Evolutionary conservation across 1,284 basidiomycete species (phyloP), one percentile per base, ranked within the genome.

Genomic region (Agaricales sp.): DNA sequence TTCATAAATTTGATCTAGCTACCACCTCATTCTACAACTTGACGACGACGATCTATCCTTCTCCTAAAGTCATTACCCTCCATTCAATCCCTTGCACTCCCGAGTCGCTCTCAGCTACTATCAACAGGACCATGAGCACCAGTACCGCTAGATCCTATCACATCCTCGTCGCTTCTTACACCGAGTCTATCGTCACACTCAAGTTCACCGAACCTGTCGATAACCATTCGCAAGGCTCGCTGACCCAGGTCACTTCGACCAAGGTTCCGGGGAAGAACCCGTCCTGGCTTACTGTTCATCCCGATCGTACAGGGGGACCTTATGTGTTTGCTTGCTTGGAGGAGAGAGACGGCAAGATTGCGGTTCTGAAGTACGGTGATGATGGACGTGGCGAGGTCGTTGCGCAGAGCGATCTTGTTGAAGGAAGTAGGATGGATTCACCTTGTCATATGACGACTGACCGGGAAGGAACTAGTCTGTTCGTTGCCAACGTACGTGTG

Each of bases 401-500:
- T 4, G 71, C 68, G 14, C 64, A 69, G 44, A 63, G 66, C 0
- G 56, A 69, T 11, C 77, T 76, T 57, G 77, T 75, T 37, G 85
- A 85, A 0, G 64, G n/a, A 8, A 41, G 39, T 20, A 61, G 0
- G 74, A 78, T 53, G 83, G 86, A 0, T 84, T 81, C 56, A 70
- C 73, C 19, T 55, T 87, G 21, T 20, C 39, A 41, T 18, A 16
- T 41, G 6, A 41, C 18, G 8, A 41, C 56, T 74, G 11, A 74
- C 71, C 6, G 63, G 68, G 1, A 67, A 73, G 38, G 61, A 73
- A 41, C 39, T 43, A 70, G 80, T 45, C 58, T 87, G 16, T 56
- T 84, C 46, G 64, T 83, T 50, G 80, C 75, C 22, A 87, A 88
- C 61, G 86, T 88, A 57, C 55, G 82, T 66, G 13, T 30, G n/a